phyloP scores from a whole-genome alignment of 352 stramenopile genomes.

The Globisporangium middletonii region DNA sequence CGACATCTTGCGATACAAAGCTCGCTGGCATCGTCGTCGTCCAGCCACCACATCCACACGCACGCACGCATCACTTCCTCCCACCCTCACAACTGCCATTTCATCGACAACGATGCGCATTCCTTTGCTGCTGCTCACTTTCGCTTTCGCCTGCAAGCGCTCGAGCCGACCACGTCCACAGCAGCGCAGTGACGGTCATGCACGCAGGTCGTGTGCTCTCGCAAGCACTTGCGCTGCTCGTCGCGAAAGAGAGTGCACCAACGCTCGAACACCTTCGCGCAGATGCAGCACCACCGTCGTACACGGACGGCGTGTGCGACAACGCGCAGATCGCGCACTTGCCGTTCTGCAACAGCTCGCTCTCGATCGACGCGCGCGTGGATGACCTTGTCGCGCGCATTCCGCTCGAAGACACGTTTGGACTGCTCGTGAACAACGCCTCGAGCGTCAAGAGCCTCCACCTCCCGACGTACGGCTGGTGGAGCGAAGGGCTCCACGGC shows the following conservation, averaged over 20 bases:
- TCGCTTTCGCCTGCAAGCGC: too few relatives aligned
- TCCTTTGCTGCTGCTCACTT: too few relatives aligned
- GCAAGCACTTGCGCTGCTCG: conserved; percentile 6
- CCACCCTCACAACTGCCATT: too few relatives aligned
- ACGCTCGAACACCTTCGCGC: background rate
- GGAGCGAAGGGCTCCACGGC: conserved; percentile 87
- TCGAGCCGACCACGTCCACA: too few relatives aligned
- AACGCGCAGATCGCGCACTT: conserved; percentile 28
- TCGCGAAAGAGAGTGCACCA: background rate
- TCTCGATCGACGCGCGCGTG: conserved; percentile 51
- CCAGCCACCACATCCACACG: too few relatives aligned
- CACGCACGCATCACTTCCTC: background rate
- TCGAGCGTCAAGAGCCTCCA: conserved; percentile 18
- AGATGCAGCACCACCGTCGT: conserved; percentile 11
- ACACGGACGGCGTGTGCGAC: conserved; percentile 48
- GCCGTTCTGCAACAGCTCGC: conserved; percentile 62
- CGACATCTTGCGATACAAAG: too few relatives aligned
- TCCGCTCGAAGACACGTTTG: conserved; percentile 59
- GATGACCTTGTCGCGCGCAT: conserved; percentile 62
- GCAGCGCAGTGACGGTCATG: background rate
- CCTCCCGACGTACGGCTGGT: conserved; percentile 82
- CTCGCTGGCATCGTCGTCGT: too few relatives aligned
- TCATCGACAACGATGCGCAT: too few relatives aligned
- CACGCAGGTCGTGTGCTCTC: background rate
- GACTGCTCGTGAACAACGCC: conserved; percentile 63